These are phyloP conservation scores for Mycena galopus DNA, from an alignment of 768 basidiomycete species.

Conservation along the genomic window DNA sequence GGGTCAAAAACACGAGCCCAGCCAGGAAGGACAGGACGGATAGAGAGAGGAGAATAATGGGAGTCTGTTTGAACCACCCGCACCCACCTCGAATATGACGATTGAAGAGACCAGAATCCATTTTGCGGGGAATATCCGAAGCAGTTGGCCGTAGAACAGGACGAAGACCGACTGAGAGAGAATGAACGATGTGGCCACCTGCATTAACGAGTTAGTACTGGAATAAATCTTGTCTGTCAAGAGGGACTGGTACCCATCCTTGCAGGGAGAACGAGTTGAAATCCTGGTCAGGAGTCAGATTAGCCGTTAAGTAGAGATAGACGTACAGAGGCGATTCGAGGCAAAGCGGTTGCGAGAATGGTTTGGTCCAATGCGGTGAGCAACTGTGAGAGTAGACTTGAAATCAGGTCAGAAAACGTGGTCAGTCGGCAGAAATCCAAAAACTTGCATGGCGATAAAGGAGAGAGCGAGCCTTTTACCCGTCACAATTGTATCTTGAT, in stretches of 20 bases:
- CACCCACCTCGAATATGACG: constrained; percentile 57
- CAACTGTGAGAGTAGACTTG: constrained; percentile 37
- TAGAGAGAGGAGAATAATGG: no score
- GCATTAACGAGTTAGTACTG: no score
- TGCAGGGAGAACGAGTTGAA: constrained; percentile 25
- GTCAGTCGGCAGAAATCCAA: background rate
- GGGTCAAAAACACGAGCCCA: no score
- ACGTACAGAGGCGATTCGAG: constrained; percentile 42
- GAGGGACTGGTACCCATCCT: constrained; percentile 26
- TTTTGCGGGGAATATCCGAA: constrained; percentile 21
- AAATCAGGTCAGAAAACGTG: no score
- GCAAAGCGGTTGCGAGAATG: constrained; percentile 50
- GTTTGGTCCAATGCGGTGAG: constrained; percentile 53
- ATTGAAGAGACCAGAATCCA: constrained; percentile 33
- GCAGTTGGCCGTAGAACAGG: constrained; percentile 28
- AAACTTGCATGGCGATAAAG: background rate
- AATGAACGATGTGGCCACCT: constrained; percentile 42
- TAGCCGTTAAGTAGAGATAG: background rate
- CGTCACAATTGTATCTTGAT: background rate
- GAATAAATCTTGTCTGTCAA: no score
- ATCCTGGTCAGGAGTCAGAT: background rate
- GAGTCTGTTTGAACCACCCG: no score
- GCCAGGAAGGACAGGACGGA: no score
- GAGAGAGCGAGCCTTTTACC: background rate
- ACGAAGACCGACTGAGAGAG: constrained; percentile 35